These are phyloP conservation scores for Berkeleyomyces basicola DNA, from an alignment of 2,329 filamentous ascomycete species.

Conservation along the genomic window DNA sequence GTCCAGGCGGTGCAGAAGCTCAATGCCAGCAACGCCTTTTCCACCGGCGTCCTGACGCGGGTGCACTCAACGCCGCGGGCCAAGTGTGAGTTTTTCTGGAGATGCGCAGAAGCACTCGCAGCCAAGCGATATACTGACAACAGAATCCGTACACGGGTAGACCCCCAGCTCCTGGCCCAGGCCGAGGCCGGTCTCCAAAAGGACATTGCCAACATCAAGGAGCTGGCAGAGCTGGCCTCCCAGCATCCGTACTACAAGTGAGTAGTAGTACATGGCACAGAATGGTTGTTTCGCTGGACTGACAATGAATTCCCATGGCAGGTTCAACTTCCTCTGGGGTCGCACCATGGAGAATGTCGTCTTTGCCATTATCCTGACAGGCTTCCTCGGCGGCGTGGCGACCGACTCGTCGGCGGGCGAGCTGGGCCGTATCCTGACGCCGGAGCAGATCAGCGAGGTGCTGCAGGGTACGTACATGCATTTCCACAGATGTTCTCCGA, in stretches of 20 bases:
- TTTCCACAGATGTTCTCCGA: too few relatives aligned
- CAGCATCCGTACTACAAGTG: slow-evolving; percentile 94
- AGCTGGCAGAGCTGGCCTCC: slow-evolving; percentile 58
- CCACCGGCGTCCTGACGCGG: slow-evolving; percentile 7
- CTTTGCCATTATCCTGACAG: slow-evolving; percentile 38
- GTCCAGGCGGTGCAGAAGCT: slow-evolving; percentile 8
- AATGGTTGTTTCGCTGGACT: too few relatives aligned
- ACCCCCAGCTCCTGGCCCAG: slow-evolving; percentile 49
- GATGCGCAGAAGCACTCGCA: too few relatives aligned
- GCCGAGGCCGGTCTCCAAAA: slow-evolving; percentile 56
- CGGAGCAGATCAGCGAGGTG: slow-evolving; percentile 70
- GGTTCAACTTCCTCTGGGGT: slow-evolving; percentile 73
- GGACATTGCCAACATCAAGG: slow-evolving; percentile 52
- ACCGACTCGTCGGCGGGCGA: slow-evolving; percentile 35
- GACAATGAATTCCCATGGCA: slow-evolving; percentile 17
- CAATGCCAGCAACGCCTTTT: slow-evolving; percentile 6
- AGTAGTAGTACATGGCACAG: slow-evolving; percentile 15
- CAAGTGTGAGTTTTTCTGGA: slow-evolving; percentile 26
- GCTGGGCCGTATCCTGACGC: slow-evolving; percentile 56
- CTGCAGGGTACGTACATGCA: slow-evolving; percentile 42
- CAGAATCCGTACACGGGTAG: slow-evolving; percentile 24
- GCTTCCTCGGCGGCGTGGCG: slow-evolving; percentile 63
- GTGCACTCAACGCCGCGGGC: slow-evolving; percentile 71
- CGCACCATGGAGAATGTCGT: slow-evolving; percentile 68
- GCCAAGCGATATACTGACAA: not conserved